phyloP scores from a whole-genome alignment of 495 filamentous ascomycete genomes.

The Paragyromitra xinjiangensis region DNA sequence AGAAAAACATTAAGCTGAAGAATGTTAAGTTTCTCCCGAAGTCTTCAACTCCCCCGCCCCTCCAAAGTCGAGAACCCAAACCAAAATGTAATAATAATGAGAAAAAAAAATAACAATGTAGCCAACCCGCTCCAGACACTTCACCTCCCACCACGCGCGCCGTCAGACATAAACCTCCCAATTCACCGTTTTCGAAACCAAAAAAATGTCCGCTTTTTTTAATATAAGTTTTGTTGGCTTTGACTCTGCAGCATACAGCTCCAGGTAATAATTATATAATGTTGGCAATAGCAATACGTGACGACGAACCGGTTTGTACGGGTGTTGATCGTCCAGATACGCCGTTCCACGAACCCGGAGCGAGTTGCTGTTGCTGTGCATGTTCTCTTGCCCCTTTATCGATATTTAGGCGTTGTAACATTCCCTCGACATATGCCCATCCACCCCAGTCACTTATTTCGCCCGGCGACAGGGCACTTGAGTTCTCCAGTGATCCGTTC shows the following conservation, averaged over 20 bases:
- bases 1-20: constrained; percentile 12
- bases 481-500: constrained; percentile 40
- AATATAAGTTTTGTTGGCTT: constrained; percentile 11
- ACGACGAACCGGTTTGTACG: constrained; percentile 59
- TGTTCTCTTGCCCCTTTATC: constrained; percentile 50
- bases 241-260: constrained; percentile 5
- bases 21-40: constrained; percentile 13
- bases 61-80: constrained; percentile 24
- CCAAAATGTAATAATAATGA: constrained; percentile 21
- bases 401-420: constrained; percentile 51
- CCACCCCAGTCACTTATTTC: constrained; percentile 67
- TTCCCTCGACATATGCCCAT: constrained; percentile 64
- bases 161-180: constrained; percentile 40
- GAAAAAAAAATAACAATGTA: constrained; percentile 35
- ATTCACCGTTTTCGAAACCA: constrained; percentile 32
- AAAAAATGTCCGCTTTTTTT: constrained; percentile 42
- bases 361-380: constrained; percentile 58
- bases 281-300: constrained; percentile 81
- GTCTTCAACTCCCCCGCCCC: not conserved
- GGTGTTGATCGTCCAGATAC: constrained; percentile 60
- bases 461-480: constrained; percentile 60
- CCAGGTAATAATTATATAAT: constrained; percentile 67
- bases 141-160: constrained; percentile 24
- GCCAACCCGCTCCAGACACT: constrained; percentile 31
- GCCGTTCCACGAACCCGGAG: constrained; percentile 59